phyloP scores from a whole-genome alignment of 495 filamentous ascomycete species.

The Aspergillus heteromorphus region DNA sequence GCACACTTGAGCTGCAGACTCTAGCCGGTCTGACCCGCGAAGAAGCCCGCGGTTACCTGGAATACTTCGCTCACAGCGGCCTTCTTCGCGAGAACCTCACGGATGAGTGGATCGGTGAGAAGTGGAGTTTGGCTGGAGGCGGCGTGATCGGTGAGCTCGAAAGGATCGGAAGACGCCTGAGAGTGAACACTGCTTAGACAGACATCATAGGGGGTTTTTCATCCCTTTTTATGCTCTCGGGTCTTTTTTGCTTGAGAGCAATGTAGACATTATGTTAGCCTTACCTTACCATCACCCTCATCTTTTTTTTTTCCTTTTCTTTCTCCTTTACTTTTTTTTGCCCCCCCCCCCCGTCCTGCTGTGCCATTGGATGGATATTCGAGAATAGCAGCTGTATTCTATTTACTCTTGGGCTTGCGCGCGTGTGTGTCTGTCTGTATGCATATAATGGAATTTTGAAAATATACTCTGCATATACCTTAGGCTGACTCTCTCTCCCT shows the following conservation, averaged over 20 bases:
- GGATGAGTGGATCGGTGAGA: conserved; percentile 70
- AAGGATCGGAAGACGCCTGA: conserved; percentile 52
- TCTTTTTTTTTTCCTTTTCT: background rate
- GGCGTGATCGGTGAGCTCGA: conserved; percentile 85
- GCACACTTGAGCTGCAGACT: conserved; percentile 49
- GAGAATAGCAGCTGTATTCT: conserved; percentile 28
- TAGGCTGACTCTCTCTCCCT: no score
- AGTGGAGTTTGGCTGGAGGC: conserved; percentile 74
- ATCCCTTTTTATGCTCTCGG: conserved; percentile 1
- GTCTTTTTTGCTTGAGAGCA: background rate
- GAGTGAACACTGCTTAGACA: conserved; percentile 23
- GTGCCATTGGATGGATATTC: conserved; percentile 3
- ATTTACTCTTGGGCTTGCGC: conserved; percentile 15
- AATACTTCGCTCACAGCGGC: conserved; percentile 89
- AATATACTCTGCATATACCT: background rate
- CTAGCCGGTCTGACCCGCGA: conserved; percentile 62
- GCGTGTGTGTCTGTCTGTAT: conserved; percentile 35
- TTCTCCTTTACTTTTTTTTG: background rate
- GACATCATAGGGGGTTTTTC: conserved; percentile 13
- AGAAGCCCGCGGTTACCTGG: conserved; percentile 77
- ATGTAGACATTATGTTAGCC: background rate
- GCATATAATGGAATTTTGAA: conserved; percentile 36
- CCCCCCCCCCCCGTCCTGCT: background rate
- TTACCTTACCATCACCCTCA: background rate
- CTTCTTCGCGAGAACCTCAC: conserved; percentile 64